Conservation (phyloP, 2,329 filamentous ascomycete species). For the Fusarium illudens region DNA sequence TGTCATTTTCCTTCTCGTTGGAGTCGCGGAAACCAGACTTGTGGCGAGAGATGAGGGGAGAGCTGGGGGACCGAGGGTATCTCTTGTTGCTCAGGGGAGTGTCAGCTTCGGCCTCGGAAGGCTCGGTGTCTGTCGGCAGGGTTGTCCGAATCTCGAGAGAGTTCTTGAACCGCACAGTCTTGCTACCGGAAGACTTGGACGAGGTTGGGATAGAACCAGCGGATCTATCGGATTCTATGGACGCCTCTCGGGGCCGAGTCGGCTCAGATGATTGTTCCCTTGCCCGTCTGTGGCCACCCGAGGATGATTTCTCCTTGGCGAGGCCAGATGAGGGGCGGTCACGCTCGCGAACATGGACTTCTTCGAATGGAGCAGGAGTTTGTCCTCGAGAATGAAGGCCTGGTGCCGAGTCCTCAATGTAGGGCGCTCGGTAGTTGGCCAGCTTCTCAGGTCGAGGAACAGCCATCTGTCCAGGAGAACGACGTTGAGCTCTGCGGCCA, state of each 20-base stretch:
- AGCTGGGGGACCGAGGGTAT: slow-evolving; percentile 7
- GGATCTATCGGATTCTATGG: slow-evolving; percentile 32
- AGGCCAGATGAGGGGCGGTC: slow-evolving; percentile 4
- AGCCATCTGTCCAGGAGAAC: slow-evolving; percentile 23
- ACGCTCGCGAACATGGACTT: neutral
- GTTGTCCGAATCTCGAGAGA: slow-evolving; percentile 31
- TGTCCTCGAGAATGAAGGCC: slow-evolving; percentile 5
- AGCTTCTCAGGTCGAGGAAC: neutral
- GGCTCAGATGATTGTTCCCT: neutral
- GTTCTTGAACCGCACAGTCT: slow-evolving; percentile 40
- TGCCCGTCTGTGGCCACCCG: slow-evolving; percentile 2
- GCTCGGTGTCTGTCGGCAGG: slow-evolving; percentile 16
- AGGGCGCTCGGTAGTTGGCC: slow-evolving; percentile 39
- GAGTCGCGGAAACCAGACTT: neutral
- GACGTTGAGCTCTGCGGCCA: slow-evolving; percentile 43
- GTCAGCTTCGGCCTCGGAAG: slow-evolving; percentile 22
- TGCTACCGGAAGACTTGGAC: slow-evolving; percentile 36
- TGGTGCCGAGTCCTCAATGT: slow-evolving; percentile 40
- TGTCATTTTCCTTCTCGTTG: neutral
- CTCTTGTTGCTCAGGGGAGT: neutral
- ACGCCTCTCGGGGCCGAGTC: slow-evolving; percentile 12
- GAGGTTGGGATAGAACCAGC: slow-evolving; percentile 30
- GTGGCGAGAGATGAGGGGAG: slow-evolving; percentile 27
- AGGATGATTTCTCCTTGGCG: slow-evolving; percentile 8
- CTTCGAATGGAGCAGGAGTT: neutral